Percentiles rank a stretch among this genome's conserved stretches.
phyloP scores from a whole-genome alignment of 768 basidiomycete species.

The Lyophyllum shimeji region DNA sequence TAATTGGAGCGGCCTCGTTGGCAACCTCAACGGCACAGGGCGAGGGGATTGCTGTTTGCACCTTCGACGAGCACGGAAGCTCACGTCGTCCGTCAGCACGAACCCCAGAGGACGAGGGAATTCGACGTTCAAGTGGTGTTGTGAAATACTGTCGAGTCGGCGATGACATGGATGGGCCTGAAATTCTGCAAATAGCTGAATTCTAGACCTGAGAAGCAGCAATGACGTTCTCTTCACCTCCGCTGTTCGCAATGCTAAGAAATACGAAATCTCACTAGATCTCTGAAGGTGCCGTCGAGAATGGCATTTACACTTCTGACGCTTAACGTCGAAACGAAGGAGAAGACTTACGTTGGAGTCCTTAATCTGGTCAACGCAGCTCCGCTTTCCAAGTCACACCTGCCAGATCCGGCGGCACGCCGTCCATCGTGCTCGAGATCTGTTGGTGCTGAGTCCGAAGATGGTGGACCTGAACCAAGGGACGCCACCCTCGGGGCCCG shows the following conservation, averaged over 20 bases:
- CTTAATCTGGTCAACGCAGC: no score
- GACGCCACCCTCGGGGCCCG: not conserved
- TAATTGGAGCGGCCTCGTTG: not conserved
- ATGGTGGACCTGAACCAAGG: conserved; percentile 5
- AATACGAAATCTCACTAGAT: not conserved
- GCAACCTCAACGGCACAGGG: not conserved
- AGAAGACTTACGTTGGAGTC: not conserved
- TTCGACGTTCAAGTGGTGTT: not conserved
- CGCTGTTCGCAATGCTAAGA: no score
- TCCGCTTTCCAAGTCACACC: no score
- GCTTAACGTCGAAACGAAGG: not conserved
- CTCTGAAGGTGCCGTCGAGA: not conserved
- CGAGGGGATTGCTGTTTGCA: not conserved
- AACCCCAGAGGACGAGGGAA: not conserved
- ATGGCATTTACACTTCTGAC: not conserved
- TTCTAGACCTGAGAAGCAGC: not conserved
- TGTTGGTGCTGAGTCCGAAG: not conserved
- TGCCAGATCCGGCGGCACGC: conserved; percentile 13
- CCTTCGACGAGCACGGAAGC: not conserved
- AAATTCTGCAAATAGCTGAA: not conserved
- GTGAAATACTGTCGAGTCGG: not conserved
- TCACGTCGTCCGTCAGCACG: not conserved
- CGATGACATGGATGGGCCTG: not conserved
- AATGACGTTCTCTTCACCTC: not conserved
- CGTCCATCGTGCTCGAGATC: not conserved